Percentiles rank a stretch among this genome's conserved stretches.
Conservation (phyloP, 257 asterid species). For the Penstemon barbatus region DNA sequence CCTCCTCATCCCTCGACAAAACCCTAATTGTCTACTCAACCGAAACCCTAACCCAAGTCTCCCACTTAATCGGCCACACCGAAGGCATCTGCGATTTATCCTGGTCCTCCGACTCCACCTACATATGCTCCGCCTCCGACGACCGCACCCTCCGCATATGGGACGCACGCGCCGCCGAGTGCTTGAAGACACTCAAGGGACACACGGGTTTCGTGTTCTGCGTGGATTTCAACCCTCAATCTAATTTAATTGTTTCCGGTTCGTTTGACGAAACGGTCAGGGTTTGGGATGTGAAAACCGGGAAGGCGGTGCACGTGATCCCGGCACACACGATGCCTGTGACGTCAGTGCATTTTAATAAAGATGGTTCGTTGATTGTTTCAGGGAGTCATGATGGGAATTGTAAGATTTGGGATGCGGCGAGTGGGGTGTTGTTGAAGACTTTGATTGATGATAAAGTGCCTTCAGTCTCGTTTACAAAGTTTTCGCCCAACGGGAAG, state of each 20-base stretch:
- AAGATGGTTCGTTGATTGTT: slow-evolving; percentile 83
- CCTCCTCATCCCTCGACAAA: slow-evolving; percentile 85
- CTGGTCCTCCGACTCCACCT: slow-evolving; percentile 88
- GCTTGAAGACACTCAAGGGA: slow-evolving; percentile 78
- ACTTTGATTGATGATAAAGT: slow-evolving; percentile 72
- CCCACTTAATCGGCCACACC: slow-evolving; percentile 71
- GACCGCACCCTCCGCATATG: slow-evolving; percentile 92
- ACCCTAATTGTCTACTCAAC: slow-evolving; percentile 81
- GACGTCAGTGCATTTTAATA: slow-evolving; percentile 72
- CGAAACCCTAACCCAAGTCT: slow-evolving; percentile 57
- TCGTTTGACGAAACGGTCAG: slow-evolving; percentile 82
- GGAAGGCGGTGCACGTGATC: slow-evolving; percentile 62
- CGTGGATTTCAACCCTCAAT: slow-evolving; percentile 73
- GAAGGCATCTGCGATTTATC: slow-evolving; percentile 83
- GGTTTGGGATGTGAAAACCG: slow-evolving; percentile 87
- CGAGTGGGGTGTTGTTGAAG: slow-evolving; percentile 56
- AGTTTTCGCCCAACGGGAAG: slow-evolving; percentile 91
- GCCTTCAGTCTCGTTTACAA: slow-evolving; percentile 70
- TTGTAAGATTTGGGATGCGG: slow-evolving; percentile 88
- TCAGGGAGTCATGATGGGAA: slow-evolving; percentile 87
- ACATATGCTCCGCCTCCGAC: slow-evolving; percentile 95
- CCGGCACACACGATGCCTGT: slow-evolving; percentile 79
- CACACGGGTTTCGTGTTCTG: slow-evolving; percentile 74
- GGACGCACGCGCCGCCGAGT: slow-evolving; percentile 74
- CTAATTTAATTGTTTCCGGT: slow-evolving; percentile 77